phyloP scores from a whole-genome alignment of 441 rosid genomes.

The Syzygium malaccense region DNA sequence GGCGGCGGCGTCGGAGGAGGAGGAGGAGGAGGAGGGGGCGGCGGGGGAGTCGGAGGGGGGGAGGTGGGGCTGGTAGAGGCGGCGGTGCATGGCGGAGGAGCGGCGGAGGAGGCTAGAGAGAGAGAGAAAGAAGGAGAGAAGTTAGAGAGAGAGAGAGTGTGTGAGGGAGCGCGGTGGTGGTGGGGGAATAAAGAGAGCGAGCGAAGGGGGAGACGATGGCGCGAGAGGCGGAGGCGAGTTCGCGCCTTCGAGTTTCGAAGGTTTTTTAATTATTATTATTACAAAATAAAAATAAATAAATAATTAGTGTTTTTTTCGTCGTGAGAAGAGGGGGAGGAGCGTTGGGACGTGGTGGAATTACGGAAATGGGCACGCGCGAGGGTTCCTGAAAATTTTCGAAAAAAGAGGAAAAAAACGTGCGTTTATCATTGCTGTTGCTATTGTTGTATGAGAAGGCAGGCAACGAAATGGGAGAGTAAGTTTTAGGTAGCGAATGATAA shows the following conservation, averaged over 20 bases:
- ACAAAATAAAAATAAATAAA: not conserved
- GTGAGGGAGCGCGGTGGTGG: too few relatives aligned
- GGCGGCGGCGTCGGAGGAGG: too few relatives aligned
- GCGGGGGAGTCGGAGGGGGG: too few relatives aligned
- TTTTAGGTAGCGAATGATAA: not conserved
- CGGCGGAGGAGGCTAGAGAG: too few relatives aligned
- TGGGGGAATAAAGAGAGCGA: not conserved
- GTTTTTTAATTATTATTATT: not conserved
- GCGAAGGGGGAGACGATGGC: not conserved
- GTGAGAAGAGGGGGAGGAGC: not conserved
- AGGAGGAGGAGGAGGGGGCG: conserved; percentile 21
- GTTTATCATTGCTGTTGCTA: not conserved
- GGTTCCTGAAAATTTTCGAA: not conserved
- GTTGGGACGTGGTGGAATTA: not conserved
- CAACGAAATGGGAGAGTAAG: not conserved
- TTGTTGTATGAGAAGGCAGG: not conserved
- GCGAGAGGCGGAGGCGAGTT: conserved; percentile 6
- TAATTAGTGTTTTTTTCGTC: not conserved
- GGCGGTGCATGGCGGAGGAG: too few relatives aligned
- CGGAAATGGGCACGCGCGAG: not conserved
- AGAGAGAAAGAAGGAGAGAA: too few relatives aligned
- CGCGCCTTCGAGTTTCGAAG: not conserved
- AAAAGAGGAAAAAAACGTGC: not conserved
- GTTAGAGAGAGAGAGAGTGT: too few relatives aligned
- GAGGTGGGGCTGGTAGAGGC: too few relatives aligned